A percentile compares a stretch with the other conserved stretches of the same genome.
Evolutionary conservation across 768 basidiomycete species (phyloP).

Genomic region (Tephrocybe sp.): DNA sequence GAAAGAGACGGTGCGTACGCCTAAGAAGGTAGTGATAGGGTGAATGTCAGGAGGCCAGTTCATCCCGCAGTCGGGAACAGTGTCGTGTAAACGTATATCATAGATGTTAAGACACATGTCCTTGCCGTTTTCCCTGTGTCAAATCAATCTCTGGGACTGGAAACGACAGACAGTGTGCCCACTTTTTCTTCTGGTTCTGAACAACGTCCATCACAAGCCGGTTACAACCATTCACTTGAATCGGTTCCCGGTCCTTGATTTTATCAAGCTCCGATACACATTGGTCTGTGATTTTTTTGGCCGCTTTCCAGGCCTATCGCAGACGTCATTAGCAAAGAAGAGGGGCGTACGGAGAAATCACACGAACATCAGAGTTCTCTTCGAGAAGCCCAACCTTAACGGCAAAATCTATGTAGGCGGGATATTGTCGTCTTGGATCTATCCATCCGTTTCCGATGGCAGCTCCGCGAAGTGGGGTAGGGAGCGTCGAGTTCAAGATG

Average conservation of each 20-base stretch:
- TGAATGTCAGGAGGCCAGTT: slow-evolving; percentile 93
- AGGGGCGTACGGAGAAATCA: slow-evolving; percentile 1
- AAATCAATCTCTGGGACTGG: background rate
- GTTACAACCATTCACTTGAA: slow-evolving; percentile 60
- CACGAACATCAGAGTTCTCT: slow-evolving; percentile 62
- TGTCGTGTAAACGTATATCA: slow-evolving; percentile 89
- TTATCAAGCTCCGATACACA: slow-evolving; percentile 53
- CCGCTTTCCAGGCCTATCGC: slow-evolving; percentile 57
- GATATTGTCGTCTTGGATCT: slow-evolving; percentile 85
- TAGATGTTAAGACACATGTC: slow-evolving; percentile 91
- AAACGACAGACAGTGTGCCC: slow-evolving; percentile 13
- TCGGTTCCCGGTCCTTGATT: slow-evolving; percentile 52
- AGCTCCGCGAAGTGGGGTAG: slow-evolving; percentile 68
- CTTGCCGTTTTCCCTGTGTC: slow-evolving; percentile 60
- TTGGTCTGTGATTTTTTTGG: slow-evolving; percentile 54
- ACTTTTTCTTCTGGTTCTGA: slow-evolving; percentile 41
- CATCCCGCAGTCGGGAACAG: slow-evolving; percentile 88
- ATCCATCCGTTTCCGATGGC: slow-evolving; percentile 99
- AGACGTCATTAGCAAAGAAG: slow-evolving; percentile 2
- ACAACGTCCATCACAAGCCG: slow-evolving; percentile 48
- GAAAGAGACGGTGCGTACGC: slow-evolving; percentile 67
- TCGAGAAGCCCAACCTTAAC: slow-evolving; percentile 79
- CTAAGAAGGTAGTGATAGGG: slow-evolving; percentile 74
- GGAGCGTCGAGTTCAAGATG: slow-evolving; percentile 60
- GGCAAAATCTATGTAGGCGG: slow-evolving; percentile 85